phyloP scores from a whole-genome alignment of 331 rosid genomes.

The Arachis monticola region DNA sequence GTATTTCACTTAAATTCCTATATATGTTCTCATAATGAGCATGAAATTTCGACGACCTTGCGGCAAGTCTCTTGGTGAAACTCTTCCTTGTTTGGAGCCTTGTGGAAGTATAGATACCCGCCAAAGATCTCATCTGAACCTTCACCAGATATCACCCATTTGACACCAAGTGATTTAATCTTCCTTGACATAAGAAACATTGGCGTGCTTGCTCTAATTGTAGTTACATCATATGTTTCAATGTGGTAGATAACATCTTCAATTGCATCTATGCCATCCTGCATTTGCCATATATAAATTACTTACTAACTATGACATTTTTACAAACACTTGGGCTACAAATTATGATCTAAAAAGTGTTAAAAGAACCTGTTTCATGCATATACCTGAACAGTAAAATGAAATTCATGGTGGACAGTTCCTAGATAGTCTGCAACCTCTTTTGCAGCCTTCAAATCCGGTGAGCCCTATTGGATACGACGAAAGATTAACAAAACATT shows the following conservation, averaged over 20 bases:
- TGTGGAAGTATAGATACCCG: conserved; percentile 94
- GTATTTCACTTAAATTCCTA: background rate
- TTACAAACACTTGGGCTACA: background rate
- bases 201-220: conserved; percentile 95
- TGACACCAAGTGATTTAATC: conserved; percentile 92
- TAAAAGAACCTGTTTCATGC: background rate
- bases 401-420: conserved; percentile 90
- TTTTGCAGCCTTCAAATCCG: conserved; percentile 93
- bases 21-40: conserved; percentile 18
- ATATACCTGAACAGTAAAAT: conserved; percentile 82
- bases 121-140: conserved; percentile 97
- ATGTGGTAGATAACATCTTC: conserved; percentile 93
- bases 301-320: background rate
- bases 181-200: conserved; percentile 96
- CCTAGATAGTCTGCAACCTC: conserved; percentile 94
- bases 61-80: conserved; percentile 90
- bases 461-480: conserved; percentile 70
- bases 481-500: conserved; percentile 12
- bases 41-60: conserved; percentile 54
- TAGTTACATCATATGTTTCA: conserved; percentile 93
- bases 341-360: background rate
- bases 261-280: conserved; percentile 98
- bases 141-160: conserved; percentile 96
- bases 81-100: conserved; percentile 97
- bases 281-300: conserved; percentile 23